Base-by-base conservation (phyloP, 1,139 yeast genomes). In the Diutina ranongensis region DNA sequence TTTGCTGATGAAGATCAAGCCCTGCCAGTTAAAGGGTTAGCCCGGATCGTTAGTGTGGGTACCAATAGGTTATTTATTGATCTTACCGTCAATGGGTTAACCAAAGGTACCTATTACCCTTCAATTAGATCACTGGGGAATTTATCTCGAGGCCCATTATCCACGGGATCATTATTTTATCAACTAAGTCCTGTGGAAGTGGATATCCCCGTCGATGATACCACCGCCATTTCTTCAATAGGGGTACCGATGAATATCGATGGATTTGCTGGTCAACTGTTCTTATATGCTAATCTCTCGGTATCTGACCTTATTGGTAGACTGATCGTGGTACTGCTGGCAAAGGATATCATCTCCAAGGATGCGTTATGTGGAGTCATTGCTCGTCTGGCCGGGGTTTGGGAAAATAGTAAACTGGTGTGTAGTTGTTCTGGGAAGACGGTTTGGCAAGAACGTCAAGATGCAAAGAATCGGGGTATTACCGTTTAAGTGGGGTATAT, bases 361-460 rank as follows among this genome's bases (percentile, higher is more conserved):
- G 74, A 69, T 47, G 74, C 81, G 4, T 67, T 80, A 45, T 85
- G 78, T 45, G 97, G 97, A 21, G 95, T 92, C 27, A 78, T 92
- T 59, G 97, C 97, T 2, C 76, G 97, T 57, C 83, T 95, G 55
- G 97, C 98, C 1, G 98, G 98, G 12, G 84, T 80, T 16, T 92
- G 97, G 97, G 95, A 92, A 58, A 92, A 92, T 62, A 85, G 83
- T 56, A 92, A 92, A 63, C 80, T 81, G 52, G 94, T 92, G 1
- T 92, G 98, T 63, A 82, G 94, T 40, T 92, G 98, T 60, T 80
- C 94, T 25, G 98, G 98, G 10, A 87, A 88, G 68, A 86, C 95
- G 1, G 79, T 89, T 25, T 92, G 98, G 98, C 88, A 92, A 60
- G 98, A 92, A 60, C 72, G 97, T 48, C 64, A 68, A 44, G 95